Evolutionary conservation across 1,284 basidiomycete genomes (phyloP).

Genomic region (Trichosporon sp.): DNA sequence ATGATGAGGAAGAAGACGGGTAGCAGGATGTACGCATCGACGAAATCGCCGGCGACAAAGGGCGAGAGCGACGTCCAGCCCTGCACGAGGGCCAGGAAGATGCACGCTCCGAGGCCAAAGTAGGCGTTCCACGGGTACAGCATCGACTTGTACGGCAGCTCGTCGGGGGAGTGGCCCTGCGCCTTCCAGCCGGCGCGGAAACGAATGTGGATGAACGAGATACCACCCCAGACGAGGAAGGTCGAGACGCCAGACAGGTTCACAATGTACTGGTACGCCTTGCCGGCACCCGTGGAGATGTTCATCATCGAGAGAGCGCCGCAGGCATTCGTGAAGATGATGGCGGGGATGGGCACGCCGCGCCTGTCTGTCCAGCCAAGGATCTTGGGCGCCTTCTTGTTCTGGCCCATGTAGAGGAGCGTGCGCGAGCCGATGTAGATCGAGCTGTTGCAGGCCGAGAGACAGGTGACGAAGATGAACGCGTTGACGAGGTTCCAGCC

Average conservation of each 20-base stretch:
- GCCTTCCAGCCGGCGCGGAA: conserved; percentile 57
- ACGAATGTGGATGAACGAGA: conserved; percentile 49
- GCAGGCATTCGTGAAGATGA: conserved; percentile 51
- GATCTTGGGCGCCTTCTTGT: conserved; percentile 49
- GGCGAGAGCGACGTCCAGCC: conserved; percentile 29
- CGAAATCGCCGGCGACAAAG: conserved; percentile 34
- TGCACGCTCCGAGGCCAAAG: conserved; percentile 34
- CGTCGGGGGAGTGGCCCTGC: conserved; percentile 53
- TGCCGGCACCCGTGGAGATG: conserved; percentile 38
- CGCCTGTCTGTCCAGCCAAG: conserved; percentile 52
- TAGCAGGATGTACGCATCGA: conserved; percentile 37
- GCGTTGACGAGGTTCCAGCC: conserved; percentile 71
- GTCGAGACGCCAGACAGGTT: conserved; percentile 41
- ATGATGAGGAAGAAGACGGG: conserved; percentile 37
- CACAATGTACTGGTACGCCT: conserved; percentile 41
- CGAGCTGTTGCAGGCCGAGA: conserved; percentile 53
- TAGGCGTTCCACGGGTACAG: conserved; percentile 35
- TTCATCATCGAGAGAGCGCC: conserved; percentile 55
- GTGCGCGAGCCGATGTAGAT: conserved; percentile 50
- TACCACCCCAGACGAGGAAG: conserved; percentile 41
- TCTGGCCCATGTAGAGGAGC: conserved; percentile 49
- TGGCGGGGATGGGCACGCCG: conserved; percentile 55
- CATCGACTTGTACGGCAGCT: conserved; percentile 56
- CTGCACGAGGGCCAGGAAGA: conserved; percentile 35
- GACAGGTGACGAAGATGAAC: conserved; percentile 62